phyloP scores from a whole-genome alignment of 306 rosid species.

The Prunus davidiana region DNA sequence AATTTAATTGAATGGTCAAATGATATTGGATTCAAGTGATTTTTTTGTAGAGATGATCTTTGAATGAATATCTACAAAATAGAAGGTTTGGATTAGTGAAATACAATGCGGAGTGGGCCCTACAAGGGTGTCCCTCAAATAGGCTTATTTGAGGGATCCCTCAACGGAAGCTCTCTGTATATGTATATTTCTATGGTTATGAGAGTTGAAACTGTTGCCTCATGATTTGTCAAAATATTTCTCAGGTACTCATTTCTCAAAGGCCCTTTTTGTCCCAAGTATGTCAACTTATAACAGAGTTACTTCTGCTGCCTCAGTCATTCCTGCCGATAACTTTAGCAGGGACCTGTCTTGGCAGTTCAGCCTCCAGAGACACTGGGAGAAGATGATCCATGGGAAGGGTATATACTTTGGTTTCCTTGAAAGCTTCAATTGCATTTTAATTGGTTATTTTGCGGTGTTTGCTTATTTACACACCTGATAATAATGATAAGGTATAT shows the following conservation, averaged over 20 bases:
- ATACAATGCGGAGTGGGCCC: too few relatives aligned
- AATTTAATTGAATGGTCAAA: too few relatives aligned
- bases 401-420: conserved; percentile 40
- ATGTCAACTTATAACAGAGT: conserved; percentile 64
- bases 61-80: too few relatives aligned
- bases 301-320: conserved; percentile 48
- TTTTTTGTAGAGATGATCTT: too few relatives aligned
- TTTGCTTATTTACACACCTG: background rate
- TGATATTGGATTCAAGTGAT: too few relatives aligned
- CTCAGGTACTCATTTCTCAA: conserved; percentile 58
- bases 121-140: too few relatives aligned
- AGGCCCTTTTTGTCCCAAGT: conserved; percentile 73
- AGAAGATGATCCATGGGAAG: conserved; percentile 53
- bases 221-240: conserved; percentile 19
- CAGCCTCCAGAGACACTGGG: conserved; percentile 65
- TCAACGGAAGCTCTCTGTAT: too few relatives aligned
- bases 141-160: too few relatives aligned
- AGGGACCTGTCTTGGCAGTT: conserved; percentile 71
- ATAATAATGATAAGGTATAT: background rate
- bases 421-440: background rate
- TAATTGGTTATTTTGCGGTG: background rate
- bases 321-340: conserved; percentile 39
- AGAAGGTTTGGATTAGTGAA: too few relatives aligned
- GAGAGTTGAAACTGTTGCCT: conserved; percentile 13
- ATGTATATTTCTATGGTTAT: background rate